These are phyloP conservation scores for Monosporascus sp. DNA, from an alignment of 2,329 filamentous ascomycete genomes.

Conservation along the genomic window DNA sequence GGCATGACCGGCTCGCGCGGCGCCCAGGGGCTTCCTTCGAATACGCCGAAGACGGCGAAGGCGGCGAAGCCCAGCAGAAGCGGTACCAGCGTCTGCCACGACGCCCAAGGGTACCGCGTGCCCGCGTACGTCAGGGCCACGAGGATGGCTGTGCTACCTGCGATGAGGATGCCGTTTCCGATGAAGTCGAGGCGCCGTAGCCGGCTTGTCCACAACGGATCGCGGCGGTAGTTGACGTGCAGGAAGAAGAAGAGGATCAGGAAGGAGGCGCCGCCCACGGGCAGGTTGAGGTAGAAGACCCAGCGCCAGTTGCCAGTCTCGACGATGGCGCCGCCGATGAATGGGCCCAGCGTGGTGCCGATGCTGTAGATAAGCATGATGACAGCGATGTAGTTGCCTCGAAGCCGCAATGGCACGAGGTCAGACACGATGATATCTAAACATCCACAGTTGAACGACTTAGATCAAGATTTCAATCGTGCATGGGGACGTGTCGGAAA, in stretches of 20 bases:
- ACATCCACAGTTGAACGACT: slow-evolving; percentile 13
- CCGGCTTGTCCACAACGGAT: too few relatives aligned
- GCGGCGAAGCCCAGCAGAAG: too few relatives aligned
- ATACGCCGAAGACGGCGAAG: too few relatives aligned
- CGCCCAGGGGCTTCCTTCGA: too few relatives aligned
- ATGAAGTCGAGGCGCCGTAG: too few relatives aligned
- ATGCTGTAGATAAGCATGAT: slow-evolving; percentile 27
- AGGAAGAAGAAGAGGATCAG: slow-evolving; percentile 8
- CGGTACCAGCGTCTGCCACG: too few relatives aligned
- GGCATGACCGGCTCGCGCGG: too few relatives aligned
- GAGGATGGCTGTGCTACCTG: too few relatives aligned
- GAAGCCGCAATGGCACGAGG: slow-evolving; percentile 39
- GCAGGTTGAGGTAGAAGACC: slow-evolving; percentile 31
- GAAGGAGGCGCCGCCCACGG: slow-evolving; percentile 11
- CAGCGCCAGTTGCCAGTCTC: slow-evolving; percentile 29
- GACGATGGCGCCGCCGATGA: slow-evolving; percentile 17
- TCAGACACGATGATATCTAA: slow-evolving; percentile 28
- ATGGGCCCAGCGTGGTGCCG: slow-evolving; percentile 26
- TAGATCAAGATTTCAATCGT: slow-evolving; percentile 23
- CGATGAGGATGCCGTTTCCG: too few relatives aligned
- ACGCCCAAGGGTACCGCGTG: too few relatives aligned
- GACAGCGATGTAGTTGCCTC: slow-evolving; percentile 34
- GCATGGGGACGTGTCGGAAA: too few relatives aligned
- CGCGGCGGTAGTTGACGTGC: slow-evolving; percentile 15
- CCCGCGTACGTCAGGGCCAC: too few relatives aligned